phyloP scores from a whole-genome alignment of 345 rosid genomes.

The Tarenaya hassleriana region DNA sequence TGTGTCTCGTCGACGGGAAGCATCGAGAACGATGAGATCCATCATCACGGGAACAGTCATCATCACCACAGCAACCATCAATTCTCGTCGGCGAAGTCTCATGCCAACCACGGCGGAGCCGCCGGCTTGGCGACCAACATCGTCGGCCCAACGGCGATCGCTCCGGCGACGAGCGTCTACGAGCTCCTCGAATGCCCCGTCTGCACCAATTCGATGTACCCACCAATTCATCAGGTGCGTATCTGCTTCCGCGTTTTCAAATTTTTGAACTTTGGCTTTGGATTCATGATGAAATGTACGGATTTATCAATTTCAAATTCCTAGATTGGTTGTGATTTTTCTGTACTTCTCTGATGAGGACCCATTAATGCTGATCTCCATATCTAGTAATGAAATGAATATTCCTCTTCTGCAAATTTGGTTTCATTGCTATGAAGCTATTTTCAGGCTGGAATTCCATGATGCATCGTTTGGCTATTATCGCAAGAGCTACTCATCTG shows the following conservation, averaged over 20 bases:
- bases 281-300: not conserved
- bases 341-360: not conserved
- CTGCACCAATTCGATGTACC: constrained; percentile 90
- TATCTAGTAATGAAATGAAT: not conserved
- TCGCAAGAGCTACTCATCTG: not conserved
- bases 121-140: constrained; percentile 32
- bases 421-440: not conserved
- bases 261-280: too few species aligned
- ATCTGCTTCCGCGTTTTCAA: not conserved
- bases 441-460: not conserved
- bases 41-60: constrained; percentile 30
- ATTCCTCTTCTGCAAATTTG: not conserved
- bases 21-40: constrained; percentile 66
- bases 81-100: constrained; percentile 58
- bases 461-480: not conserved
- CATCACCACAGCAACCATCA: constrained; percentile 39
- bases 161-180: constrained; percentile 74
- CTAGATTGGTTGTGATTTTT: too few species aligned
- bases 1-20: constrained; percentile 65
- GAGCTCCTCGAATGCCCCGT: constrained; percentile 90
- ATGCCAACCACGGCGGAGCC: constrained; percentile 29
- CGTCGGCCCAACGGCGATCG: constrained; percentile 38
- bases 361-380: not conserved
- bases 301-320: not conserved
- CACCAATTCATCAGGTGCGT: constrained; percentile 85